phyloP scores from a whole-genome alignment of 495 filamentous ascomycete genomes.

The Lineolata rhizophorae region DNA sequence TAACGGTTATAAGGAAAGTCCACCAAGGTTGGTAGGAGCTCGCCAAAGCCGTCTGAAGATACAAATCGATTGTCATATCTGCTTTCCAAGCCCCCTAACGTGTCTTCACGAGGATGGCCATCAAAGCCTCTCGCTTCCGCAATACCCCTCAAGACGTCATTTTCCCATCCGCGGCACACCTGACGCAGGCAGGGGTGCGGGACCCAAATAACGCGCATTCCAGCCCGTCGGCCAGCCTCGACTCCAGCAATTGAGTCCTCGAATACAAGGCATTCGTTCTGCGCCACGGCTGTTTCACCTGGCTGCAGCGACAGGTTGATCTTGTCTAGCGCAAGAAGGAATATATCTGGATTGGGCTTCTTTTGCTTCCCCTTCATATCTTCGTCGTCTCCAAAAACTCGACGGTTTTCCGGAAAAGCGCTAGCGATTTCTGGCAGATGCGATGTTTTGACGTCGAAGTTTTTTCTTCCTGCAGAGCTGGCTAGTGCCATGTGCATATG shows the following conservation, averaged over 20 bases:
- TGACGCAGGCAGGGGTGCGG: slow-evolving; percentile 17
- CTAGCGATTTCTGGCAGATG: slow-evolving; percentile 1
- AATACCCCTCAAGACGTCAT: slow-evolving; percentile 17
- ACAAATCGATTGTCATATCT: too few relatives aligned
- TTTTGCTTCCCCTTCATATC: slow-evolving; percentile 12
- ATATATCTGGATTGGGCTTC: slow-evolving; percentile 22
- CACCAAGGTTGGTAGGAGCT: too few relatives aligned
- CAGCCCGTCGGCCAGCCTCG: slow-evolving; percentile 22
- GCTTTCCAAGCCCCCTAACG: too few relatives aligned
- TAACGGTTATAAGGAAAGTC: too few relatives aligned
- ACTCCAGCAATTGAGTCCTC: slow-evolving; percentile 24
- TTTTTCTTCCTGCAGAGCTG: slow-evolving; percentile 4
- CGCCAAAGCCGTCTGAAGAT: too few relatives aligned
- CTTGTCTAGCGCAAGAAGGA: slow-evolving; percentile 16
- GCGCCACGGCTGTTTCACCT: slow-evolving; percentile 8
- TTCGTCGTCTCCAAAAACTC: slow-evolving; percentile 19
- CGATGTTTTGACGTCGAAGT: slow-evolving; percentile 5
- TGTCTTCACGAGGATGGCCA: too few relatives aligned
- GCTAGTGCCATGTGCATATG: slow-evolving; percentile 4
- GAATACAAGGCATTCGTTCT: slow-evolving; percentile 23
- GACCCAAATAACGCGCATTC: slow-evolving; percentile 25
- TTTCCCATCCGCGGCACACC: slow-evolving; percentile 13
- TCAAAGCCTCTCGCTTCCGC: too few relatives aligned
- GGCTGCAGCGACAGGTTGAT: slow-evolving; percentile 11
- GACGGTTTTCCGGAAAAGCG: slow-evolving; percentile 4